phyloP scores from a whole-genome alignment of 495 filamentous ascomycete species.

The Trichoderma parareesei region DNA sequence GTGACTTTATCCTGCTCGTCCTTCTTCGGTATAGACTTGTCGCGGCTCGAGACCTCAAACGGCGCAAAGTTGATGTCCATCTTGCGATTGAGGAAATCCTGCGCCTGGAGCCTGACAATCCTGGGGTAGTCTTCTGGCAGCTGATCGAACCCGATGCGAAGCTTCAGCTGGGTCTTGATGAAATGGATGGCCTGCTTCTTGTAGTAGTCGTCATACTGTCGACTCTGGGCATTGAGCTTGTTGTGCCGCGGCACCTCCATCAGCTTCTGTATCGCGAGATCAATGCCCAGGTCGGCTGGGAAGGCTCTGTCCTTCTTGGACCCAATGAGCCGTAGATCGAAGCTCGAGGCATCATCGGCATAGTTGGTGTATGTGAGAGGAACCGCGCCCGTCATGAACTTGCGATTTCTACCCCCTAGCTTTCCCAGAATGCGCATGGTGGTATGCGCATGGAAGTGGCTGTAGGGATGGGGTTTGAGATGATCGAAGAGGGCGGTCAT shows the following conservation, averaged over 20 bases:
- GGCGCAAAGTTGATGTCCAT: slow-evolving; percentile 52
- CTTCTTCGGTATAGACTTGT: slow-evolving; percentile 78
- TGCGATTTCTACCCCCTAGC: slow-evolving; percentile 87
- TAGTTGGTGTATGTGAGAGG: slow-evolving; percentile 72
- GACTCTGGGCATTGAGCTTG: slow-evolving; percentile 40
- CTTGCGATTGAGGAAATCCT: slow-evolving; percentile 68
- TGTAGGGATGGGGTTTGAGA: slow-evolving; percentile 83
- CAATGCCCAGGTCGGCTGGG: slow-evolving; percentile 74
- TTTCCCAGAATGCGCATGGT: slow-evolving; percentile 98
- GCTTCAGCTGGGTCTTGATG: slow-evolving; percentile 77
- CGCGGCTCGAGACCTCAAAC: slow-evolving; percentile 63
- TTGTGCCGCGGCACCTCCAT: slow-evolving; percentile 62
- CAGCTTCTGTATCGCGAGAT: slow-evolving; percentile 78
- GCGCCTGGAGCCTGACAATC: slow-evolving; percentile 77
- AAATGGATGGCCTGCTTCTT: slow-evolving; percentile 88
- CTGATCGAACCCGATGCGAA: slow-evolving; percentile 78
- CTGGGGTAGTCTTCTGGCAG: slow-evolving; percentile 83
- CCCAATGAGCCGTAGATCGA: slow-evolving; percentile 82
- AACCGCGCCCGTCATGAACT: slow-evolving; percentile 84
- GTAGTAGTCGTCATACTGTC: slow-evolving; percentile 75
- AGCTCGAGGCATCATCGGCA: slow-evolving; percentile 75
- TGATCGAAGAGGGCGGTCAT: slow-evolving; percentile 97
- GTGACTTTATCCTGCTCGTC: slow-evolving; percentile 69
- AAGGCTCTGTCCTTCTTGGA: slow-evolving; percentile 82
- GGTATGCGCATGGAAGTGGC: slow-evolving; percentile 93